Conservation (phyloP, 164 flowering plant species). For the Cinnamomum chago region DNA sequence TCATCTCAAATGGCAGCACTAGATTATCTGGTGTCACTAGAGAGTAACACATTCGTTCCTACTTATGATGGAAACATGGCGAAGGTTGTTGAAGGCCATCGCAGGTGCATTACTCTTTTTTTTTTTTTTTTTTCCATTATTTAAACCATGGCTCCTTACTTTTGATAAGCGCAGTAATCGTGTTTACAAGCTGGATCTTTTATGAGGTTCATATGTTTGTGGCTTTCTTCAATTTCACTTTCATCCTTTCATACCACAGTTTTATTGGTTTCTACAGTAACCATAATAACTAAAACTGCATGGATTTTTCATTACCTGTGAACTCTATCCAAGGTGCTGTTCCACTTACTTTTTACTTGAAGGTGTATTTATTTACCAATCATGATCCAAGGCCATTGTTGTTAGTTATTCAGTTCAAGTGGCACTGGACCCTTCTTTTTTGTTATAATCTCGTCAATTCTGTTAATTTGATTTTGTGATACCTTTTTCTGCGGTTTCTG, state of each 20-base stretch:
- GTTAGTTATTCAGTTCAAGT: background rate
- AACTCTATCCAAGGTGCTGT: no score
- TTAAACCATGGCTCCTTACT: no score
- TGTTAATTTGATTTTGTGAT: background rate
- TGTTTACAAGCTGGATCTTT: background rate
- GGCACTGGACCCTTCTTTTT: background rate
- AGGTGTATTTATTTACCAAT: background rate
- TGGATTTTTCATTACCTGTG: no score
- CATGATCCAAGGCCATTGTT: background rate
- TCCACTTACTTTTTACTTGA: no score
- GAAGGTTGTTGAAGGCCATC: slow-evolving; percentile 98
- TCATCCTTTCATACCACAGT: background rate
- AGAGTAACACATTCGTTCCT: slow-evolving; percentile 92
- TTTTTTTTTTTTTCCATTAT: no score
- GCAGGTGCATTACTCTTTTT: slow-evolving; percentile 45
- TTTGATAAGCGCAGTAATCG: no score
- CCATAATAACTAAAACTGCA: no score
- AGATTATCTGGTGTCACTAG: slow-evolving; percentile 89
- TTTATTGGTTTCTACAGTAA: background rate
- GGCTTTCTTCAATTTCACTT: background rate
- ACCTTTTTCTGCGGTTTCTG: background rate
- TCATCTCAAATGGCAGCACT: slow-evolving; percentile 97
- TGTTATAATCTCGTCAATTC: background rate
- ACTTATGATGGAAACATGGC: slow-evolving; percentile 99
- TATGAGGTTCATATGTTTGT: background rate